Evolutionary conservation across 208 protist genomes (phyloP).

Genomic region (Leishmania gerbilli): DNA sequence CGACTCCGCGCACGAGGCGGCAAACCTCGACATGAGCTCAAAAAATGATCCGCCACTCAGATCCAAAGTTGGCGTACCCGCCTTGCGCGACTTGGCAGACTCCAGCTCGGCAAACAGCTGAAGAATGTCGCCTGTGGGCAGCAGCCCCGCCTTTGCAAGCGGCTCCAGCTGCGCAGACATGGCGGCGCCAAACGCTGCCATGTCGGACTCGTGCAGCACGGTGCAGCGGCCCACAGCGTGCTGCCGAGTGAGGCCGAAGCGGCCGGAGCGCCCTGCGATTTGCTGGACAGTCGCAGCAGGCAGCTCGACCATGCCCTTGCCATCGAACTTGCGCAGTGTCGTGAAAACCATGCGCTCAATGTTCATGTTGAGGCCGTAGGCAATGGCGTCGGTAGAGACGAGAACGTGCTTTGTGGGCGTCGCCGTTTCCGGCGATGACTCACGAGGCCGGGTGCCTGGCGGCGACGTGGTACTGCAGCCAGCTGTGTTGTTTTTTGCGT

Average conservation of each 20-base stretch:
- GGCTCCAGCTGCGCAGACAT: constrained; percentile 25
- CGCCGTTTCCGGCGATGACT: neutral
- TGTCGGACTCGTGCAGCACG: constrained; percentile 51
- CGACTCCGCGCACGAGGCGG: constrained; percentile 33
- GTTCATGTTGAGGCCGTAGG: constrained; percentile 96
- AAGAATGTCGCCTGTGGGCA: constrained; percentile 77
- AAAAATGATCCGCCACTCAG: constrained; percentile 29
- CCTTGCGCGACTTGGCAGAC: constrained; percentile 6
- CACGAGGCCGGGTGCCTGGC: neutral
- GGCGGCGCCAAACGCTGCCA: constrained; percentile 14
- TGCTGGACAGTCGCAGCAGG: constrained; percentile 54
- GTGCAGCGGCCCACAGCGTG: constrained; percentile 66
- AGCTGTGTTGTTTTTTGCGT: neutral
- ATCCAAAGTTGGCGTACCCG: neutral
- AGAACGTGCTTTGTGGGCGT: constrained; percentile 67
- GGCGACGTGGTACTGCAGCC: neutral
- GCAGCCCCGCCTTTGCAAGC: constrained; percentile 57
- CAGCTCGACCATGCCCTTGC: constrained; percentile 43
- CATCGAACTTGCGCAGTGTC: constrained; percentile 85
- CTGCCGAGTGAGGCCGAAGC: constrained; percentile 59
- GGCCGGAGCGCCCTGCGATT: constrained; percentile 90
- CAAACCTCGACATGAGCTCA: constrained; percentile 42
- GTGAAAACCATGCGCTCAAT: constrained; percentile 92
- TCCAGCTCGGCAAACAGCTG: constrained; percentile 67
- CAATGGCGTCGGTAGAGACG: constrained; percentile 94